Evolutionary conservation across 257 asterid species (phyloP), one percentile per base, ranked within the genome.

Genomic region (Nicotiana noctiflora): DNA sequence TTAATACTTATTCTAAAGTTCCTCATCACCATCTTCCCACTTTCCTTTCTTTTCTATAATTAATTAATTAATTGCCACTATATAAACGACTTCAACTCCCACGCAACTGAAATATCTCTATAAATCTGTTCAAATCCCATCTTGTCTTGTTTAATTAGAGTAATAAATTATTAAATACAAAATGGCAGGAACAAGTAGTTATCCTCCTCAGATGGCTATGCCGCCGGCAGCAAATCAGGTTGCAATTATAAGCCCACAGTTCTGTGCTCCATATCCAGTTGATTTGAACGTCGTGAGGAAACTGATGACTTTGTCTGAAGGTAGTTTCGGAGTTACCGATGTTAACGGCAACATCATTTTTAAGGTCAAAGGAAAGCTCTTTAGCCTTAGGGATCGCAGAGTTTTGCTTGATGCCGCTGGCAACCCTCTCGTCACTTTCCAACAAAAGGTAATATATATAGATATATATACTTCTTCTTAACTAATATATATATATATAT

Each of bases 361-460:
- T 85, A 85, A 57, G 29, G 83, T 90, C 75, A 88, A 87, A 80
- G 92, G 93, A 17, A 88, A 88, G 46, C 6, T 86, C 32, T 84
- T 90, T 82, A 88, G 94, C 85, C 79, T 92, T 60, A 89, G 83
- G n/a, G 96, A 91, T 55, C 90, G 88, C 60, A 90, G 93, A 34
- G 85, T 87, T 57, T 80, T 90, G 88, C 85, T 80, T 49, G 97
- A 90, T 79, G 92, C 91, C 34, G 84, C 89, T 27, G 94, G 89
- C 4, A 81, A 75, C 64, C 91, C 97, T 13, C 19, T 92, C 79
- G 53, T 92, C 87, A 89, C 95, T 34, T 90, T 87, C 87, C 92
- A 85, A 79, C 94, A 89, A 67, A 92, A 92, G 91, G 96, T 91
- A 8, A 8, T 53, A 17, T 52, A 7, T 17, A 53, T 56, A 27